phyloP scores from a whole-genome alignment of 768 basidiomycete genomes.

The Lentinula lateritia region DNA sequence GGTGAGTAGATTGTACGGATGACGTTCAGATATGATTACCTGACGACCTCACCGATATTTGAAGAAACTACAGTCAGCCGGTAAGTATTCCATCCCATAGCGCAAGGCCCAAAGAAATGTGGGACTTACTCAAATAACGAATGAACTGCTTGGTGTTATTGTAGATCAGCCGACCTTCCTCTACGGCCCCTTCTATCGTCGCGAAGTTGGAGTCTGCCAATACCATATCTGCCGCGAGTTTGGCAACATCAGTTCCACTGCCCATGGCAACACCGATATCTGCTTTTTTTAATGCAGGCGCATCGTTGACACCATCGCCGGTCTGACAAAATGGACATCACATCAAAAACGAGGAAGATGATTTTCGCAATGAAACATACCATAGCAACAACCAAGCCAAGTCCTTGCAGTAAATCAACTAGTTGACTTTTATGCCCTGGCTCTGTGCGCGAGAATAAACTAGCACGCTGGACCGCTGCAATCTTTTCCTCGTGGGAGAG shows the following conservation, averaged over 20 bases:
- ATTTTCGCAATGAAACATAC: slow-evolving; percentile 28
- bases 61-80: slow-evolving; percentile 60
- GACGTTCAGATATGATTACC: slow-evolving; percentile 21
- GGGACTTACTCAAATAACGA: slow-evolving; percentile 83
- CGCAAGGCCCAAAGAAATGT: neutral
- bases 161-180: slow-evolving; percentile 96
- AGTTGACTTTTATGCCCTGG: slow-evolving; percentile 93
- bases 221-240: slow-evolving; percentile 97
- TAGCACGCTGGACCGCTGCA: slow-evolving; percentile 79
- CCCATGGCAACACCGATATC: slow-evolving; percentile 99
- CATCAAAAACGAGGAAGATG: neutral
- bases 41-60: slow-evolving; percentile 96
- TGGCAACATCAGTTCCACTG: slow-evolving; percentile 97
- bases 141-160: slow-evolving; percentile 99
- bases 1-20: neutral
- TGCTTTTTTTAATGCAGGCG: slow-evolving; percentile 93
- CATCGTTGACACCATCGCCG: slow-evolving; percentile 97
- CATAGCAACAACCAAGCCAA: slow-evolving; percentile 96
- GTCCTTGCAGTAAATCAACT: slow-evolving; percentile 87
- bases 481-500: slow-evolving; percentile 79
- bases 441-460: slow-evolving; percentile 90
- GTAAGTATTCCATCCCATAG: neutral
- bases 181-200: slow-evolving; percentile 93
- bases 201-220: slow-evolving; percentile 96
- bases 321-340: slow-evolving; percentile 41